Conservation (phyloP, 2,329 filamentous ascomycete species). For the Apiospora arundinis region DNA sequence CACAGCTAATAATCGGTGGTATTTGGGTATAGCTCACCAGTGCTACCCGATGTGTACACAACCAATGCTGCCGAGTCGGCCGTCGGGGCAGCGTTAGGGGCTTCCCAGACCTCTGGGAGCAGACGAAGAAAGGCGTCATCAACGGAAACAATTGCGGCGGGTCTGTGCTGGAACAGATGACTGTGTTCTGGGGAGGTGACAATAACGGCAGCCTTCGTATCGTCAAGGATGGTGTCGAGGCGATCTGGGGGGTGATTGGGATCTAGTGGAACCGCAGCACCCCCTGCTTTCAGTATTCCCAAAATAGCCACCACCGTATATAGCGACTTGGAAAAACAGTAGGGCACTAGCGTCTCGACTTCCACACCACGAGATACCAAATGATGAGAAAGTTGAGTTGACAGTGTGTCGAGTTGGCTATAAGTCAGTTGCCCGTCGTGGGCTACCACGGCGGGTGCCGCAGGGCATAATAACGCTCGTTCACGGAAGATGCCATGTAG, state of each 20-base stretch:
- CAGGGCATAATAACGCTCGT: slow-evolving; percentile 3
- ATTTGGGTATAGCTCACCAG: slow-evolving; percentile 22
- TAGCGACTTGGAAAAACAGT: slow-evolving; percentile 44
- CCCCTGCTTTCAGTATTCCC: slow-evolving; percentile 43
- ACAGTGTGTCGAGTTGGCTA: slow-evolving; percentile 8
- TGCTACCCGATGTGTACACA: slow-evolving; percentile 32
- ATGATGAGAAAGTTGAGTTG: neutral
- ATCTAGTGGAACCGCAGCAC: slow-evolving; percentile 34
- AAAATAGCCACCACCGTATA: slow-evolving; percentile 42
- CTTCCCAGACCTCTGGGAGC: neutral
- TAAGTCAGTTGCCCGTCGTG: slow-evolving; percentile 20
- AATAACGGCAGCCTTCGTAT: slow-evolving; percentile 20
- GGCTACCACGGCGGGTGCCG: slow-evolving; percentile 18
- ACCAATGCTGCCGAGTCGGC: slow-evolving; percentile 29
- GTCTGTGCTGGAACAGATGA: slow-evolving; percentile 26
- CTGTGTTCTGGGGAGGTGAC: slow-evolving; percentile 14
- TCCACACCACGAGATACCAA: neutral
- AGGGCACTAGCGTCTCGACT: slow-evolving; percentile 31
- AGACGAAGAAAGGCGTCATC: slow-evolving; percentile 15
- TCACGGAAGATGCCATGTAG: slow-evolving; percentile 22
- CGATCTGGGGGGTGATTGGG: slow-evolving; percentile 14
- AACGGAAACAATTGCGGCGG: slow-evolving; percentile 23
- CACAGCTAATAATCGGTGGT: neutral
- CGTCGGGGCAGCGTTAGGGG: slow-evolving; percentile 15
- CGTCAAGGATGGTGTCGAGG: slow-evolving; percentile 16